Percentiles rank a stretch among this genome's conserved stretches.
Evolutionary conservation across 768 basidiomycete species (phyloP).

Genomic region (Leccinum ochraceum): DNA sequence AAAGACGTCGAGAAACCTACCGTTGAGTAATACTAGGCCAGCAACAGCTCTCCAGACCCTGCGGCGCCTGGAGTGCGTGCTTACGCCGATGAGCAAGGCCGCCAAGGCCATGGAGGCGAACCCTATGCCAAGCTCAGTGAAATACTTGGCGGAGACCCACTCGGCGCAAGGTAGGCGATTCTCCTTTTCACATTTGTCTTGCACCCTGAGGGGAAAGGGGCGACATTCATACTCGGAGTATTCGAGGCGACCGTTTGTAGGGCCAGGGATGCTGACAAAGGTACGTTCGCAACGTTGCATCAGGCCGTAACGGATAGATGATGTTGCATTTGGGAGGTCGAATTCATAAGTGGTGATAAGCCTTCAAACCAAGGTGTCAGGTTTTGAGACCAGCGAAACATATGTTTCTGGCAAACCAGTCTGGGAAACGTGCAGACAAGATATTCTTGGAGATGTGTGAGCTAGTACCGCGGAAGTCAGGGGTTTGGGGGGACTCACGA

Average conservation of each 20-base stretch:
- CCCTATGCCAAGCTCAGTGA: slow-evolving; percentile 62
- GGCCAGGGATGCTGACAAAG: slow-evolving; percentile 47
- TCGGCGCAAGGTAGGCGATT: slow-evolving; percentile 60
- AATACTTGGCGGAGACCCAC: slow-evolving; percentile 73
- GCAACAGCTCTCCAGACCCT: slow-evolving; percentile 79
- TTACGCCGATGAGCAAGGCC: slow-evolving; percentile 66
- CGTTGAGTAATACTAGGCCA: slow-evolving; percentile 60
- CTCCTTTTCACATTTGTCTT: slow-evolving; percentile 49
- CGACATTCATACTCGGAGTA: slow-evolving; percentile 65
- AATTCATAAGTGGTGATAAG: slow-evolving; percentile 36
- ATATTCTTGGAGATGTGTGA: slow-evolving; percentile 46
- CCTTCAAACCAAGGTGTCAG: slow-evolving; percentile 38
- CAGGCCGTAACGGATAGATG: slow-evolving; percentile 62
- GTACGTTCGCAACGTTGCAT: slow-evolving; percentile 55
- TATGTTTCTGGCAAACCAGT: slow-evolving; percentile 53
- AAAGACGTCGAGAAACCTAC: slow-evolving; percentile 33
- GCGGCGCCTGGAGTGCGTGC: slow-evolving; percentile 69
- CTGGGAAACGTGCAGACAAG: slow-evolving; percentile 53
- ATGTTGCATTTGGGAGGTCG: slow-evolving; percentile 47
- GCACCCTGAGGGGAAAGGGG: slow-evolving; percentile 57
- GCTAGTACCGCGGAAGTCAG: background rate
- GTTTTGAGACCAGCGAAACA: slow-evolving; percentile 17
- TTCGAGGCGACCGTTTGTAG: slow-evolving; percentile 42
- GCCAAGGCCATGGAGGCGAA: slow-evolving; percentile 59
- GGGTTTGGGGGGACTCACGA: slow-evolving; percentile 43